Percentiles rank a stretch among this genome's conserved stretches.
phyloP scores from a whole-genome alignment of 2,329 filamentous ascomycete genomes.

The Alternaria triticimaculans region DNA sequence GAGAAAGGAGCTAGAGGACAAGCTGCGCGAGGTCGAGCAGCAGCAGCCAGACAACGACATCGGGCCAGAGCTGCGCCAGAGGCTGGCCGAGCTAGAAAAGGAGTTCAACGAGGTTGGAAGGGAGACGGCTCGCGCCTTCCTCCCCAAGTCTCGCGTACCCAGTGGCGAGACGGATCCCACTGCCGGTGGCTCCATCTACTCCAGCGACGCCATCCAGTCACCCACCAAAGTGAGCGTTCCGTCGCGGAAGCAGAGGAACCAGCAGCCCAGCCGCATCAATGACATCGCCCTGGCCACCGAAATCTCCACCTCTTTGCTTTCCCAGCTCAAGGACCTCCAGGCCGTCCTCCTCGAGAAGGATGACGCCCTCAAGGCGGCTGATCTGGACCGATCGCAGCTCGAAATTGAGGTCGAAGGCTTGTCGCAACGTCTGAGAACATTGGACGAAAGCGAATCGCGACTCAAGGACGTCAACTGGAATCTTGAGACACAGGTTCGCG shows the following conservation, averaged over 20 bases:
- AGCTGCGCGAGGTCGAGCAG: slow-evolving; percentile 83
- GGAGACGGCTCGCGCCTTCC: slow-evolving; percentile 86
- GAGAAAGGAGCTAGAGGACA: slow-evolving; percentile 80
- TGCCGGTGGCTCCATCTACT: slow-evolving; percentile 62
- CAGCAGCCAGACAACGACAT: slow-evolving; percentile 74
- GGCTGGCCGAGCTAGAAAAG: slow-evolving; percentile 84
- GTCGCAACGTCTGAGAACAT: slow-evolving; percentile 76
- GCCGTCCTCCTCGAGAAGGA: slow-evolving; percentile 85
- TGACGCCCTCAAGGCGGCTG: slow-evolving; percentile 77
- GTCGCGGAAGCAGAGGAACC: slow-evolving; percentile 87
- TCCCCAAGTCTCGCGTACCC: slow-evolving; percentile 79
- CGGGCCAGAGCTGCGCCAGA: slow-evolving; percentile 79
- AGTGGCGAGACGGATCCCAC: slow-evolving; percentile 56
- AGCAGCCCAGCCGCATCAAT: slow-evolving; percentile 84
- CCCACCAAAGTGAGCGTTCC: slow-evolving; percentile 89
- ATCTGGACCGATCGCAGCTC: slow-evolving; percentile 76
- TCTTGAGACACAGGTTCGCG: slow-evolving; percentile 89
- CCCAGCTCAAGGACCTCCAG: slow-evolving; percentile 92
- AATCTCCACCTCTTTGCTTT: slow-evolving; percentile 91
- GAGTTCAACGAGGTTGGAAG: slow-evolving; percentile 94
- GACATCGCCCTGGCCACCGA: slow-evolving; percentile 99
- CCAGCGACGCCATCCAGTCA: slow-evolving; percentile 82
- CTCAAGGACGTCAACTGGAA: slow-evolving; percentile 99
- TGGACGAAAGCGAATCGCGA: slow-evolving; percentile 93
- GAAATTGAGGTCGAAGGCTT: slow-evolving; percentile 83